Percentiles rank a stretch among this genome's conserved stretches.
phyloP scores from a whole-genome alignment of 441 rosid genomes.

The Isatis lusitanica region DNA sequence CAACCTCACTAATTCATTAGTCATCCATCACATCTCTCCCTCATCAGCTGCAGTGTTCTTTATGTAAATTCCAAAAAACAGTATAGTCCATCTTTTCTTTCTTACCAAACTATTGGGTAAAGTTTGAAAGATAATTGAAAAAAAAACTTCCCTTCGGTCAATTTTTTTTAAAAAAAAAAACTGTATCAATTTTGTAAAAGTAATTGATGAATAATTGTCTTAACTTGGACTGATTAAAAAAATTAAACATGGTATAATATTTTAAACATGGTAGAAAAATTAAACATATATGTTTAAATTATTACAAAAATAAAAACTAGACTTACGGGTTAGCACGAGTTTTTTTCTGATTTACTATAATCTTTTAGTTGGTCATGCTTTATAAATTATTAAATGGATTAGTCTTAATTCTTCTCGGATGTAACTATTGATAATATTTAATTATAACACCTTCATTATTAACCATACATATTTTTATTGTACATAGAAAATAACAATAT shows the following conservation, averaged over 20 bases:
- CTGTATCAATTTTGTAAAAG: not conserved
- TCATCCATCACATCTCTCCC: slow-evolving; percentile 28
- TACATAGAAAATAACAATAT: too few relatives aligned
- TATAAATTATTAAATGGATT: not conserved
- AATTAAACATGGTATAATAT: too few relatives aligned
- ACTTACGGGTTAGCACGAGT: too few relatives aligned
- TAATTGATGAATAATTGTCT: not conserved
- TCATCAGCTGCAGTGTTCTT: slow-evolving; percentile 6
- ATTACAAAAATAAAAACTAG: too few relatives aligned
- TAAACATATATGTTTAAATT: too few relatives aligned
- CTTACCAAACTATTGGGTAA: slow-evolving; percentile 28
- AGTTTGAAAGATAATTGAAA: not conserved
- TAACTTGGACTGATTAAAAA: too few relatives aligned
- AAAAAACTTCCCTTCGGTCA: not conserved
- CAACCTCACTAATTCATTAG: slow-evolving; percentile 29
- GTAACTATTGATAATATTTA: not conserved
- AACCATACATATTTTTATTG: too few relatives aligned
- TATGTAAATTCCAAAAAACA: slow-evolving; percentile 11
- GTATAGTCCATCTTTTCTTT: slow-evolving; percentile 1
- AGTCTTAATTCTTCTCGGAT: not conserved
- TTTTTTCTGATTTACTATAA: not conserved
- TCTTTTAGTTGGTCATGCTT: not conserved
- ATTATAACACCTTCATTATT: too few relatives aligned
- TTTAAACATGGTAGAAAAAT: too few relatives aligned
- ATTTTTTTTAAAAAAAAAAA: not conserved